A percentile compares a stretch with the other conserved stretches of the same genome.
These are phyloP conservation scores for Nakaseomyces bracarensis DNA, from an alignment of 1,139 yeast genomes.

Conservation along the genomic window DNA sequence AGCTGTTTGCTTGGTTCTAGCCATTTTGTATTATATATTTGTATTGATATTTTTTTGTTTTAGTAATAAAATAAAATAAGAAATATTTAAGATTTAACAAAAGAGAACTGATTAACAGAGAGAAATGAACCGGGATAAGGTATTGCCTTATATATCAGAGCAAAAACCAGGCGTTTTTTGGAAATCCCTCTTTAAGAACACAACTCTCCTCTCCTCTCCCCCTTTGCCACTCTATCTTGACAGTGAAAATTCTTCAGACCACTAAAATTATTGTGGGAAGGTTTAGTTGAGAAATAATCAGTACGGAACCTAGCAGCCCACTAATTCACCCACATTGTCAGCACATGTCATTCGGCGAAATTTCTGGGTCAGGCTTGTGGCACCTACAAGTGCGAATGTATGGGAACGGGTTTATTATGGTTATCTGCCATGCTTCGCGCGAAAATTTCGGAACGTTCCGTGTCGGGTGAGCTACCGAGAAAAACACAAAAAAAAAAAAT, in stretches of 20 bases:
- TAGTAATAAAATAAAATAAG: neutral
- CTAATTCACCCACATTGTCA: too few relatives aligned
- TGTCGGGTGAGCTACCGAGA: neutral
- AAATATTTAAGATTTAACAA: neutral
- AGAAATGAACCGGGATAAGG: neutral
- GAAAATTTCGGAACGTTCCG: neutral
- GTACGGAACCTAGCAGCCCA: too few relatives aligned
- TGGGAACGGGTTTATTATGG: constrained; percentile 2
- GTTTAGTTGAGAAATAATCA: too few relatives aligned
- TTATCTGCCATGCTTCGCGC: neutral
- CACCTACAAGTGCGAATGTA: constrained; percentile 4
- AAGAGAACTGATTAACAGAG: neutral
- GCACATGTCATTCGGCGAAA: neutral
- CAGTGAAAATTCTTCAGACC: too few relatives aligned
- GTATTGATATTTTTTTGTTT: neutral
- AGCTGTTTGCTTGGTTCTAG: constrained; percentile 98
- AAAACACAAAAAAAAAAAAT: neutral
- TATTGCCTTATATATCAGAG: neutral
- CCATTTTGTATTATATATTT: constrained; percentile 44
- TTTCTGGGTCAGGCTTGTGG: constrained; percentile 1
- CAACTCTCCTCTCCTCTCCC: neutral
- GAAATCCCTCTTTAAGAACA: neutral
- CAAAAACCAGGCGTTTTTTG: too few relatives aligned
- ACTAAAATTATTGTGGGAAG: too few relatives aligned
- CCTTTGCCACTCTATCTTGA: neutral